Base-by-base conservation (phyloP, 805 yeast species). In the Kazachstania africana region DNA sequence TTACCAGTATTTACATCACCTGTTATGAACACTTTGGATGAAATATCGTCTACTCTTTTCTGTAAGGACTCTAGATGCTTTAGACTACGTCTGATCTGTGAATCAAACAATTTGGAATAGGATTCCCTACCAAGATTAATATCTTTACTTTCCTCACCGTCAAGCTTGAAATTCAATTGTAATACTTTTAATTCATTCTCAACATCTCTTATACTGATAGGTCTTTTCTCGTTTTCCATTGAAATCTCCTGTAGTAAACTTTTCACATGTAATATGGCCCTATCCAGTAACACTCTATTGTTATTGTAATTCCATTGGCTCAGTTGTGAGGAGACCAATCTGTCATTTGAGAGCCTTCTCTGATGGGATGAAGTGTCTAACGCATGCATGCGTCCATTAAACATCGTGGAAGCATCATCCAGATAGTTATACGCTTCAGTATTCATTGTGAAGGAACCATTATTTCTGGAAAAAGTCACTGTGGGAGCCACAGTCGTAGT, bases 1-100 rank as follows among this genome's bases (percentile, higher is more conserved):
- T 91, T 91, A 3, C 99, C 99, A 0, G 98, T 80, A 51, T 91
- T 91, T 42, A 91, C 68, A 54, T 91, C 99, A 31, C 99, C 99
- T 3, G 98, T 93, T 24, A 91, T 87, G 38, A 91, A 75, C 1
- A 91, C 96, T 46, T 88, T 88, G 3, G 97, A 87, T 0, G 88
- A 70, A 0, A 91, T 83, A 46, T 93, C 95, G 41, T 79, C 91
- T 12, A 91, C 77, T 43, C 99, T 69, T 30, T 78, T 91, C 40
- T 75, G 74, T 38, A 93, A 61, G 12, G 85, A 72, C 6, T 59
- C 45, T 30, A 88, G 59, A 49, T 87, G 95, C 41, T 71, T 72
- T 8, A 71, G 56, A 13, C 78, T 77, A 37, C 72, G 77, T 9
- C 61, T 45, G 14, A 88, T 64, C 46, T 81, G 81, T 27, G 75